Evolutionary conservation across 345 rosid species (phyloP).

Genomic region (Populus ilicifolia): DNA sequence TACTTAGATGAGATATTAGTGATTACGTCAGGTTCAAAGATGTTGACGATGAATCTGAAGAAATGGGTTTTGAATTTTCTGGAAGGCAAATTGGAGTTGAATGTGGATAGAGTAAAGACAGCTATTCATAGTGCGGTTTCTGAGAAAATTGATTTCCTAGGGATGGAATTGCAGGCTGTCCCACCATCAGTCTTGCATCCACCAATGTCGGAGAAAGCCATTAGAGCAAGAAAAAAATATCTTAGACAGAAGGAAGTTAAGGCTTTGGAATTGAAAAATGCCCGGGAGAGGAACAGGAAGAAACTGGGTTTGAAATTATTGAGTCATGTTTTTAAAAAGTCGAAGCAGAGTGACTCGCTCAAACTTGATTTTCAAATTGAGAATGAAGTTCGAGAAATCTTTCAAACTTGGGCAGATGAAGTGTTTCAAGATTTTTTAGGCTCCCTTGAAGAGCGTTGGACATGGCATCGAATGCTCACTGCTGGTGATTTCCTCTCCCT

Average conservation of each 20-base stretch:
- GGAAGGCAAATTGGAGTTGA: conserved; percentile 56
- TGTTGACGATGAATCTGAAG: conserved; percentile 64
- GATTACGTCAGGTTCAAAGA: conserved; percentile 71
- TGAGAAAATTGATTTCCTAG: conserved; percentile 74
- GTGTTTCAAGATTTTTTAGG: conserved; percentile 62
- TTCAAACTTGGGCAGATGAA: conserved; percentile 74
- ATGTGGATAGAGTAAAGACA: conserved; percentile 58
- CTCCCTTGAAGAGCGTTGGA: conserved; percentile 69
- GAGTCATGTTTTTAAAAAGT: conserved; percentile 68
- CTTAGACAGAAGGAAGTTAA: conserved; percentile 82
- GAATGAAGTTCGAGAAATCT: conserved; percentile 60
- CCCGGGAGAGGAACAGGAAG: conserved; percentile 79
- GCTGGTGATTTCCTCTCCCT: conserved; percentile 77
- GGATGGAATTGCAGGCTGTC: conserved; percentile 87
- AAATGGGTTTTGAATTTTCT: conserved; percentile 43
- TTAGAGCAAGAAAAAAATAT: conserved; percentile 84
- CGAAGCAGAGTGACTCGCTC: conserved; percentile 53
- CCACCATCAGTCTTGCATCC: conserved; percentile 79
- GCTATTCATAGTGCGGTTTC: conserved; percentile 73
- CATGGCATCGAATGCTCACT: conserved; percentile 79
- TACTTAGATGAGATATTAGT: conserved; percentile 85
- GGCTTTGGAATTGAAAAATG: conserved; percentile 63
- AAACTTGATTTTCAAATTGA: conserved; percentile 54
- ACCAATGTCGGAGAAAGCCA: conserved; percentile 75
- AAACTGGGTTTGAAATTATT: conserved; percentile 68